phyloP scores from a whole-genome alignment of 352 stramenopile species.

The Sclerospora graminicola region DNA sequence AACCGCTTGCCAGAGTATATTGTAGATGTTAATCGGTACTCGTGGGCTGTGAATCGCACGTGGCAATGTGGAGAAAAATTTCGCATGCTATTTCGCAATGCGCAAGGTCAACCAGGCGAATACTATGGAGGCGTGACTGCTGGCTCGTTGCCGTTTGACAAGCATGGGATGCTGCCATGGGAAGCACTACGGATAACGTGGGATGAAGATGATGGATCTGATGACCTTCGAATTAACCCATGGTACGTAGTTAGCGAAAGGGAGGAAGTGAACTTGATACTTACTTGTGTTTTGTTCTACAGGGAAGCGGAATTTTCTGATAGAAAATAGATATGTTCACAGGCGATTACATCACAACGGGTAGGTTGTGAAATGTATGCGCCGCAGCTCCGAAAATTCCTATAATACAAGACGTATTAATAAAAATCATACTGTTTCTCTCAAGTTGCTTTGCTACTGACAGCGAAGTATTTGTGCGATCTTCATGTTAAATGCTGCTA shows the following conservation, averaged over 20 bases:
- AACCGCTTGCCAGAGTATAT: constrained; percentile 70
- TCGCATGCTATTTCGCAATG: constrained; percentile 68
- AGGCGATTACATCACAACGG: too few relatives aligned
- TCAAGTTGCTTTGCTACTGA: too few relatives aligned
- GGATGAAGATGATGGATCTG: constrained; percentile 77
- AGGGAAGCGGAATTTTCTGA: constrained; percentile 41
- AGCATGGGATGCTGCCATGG: constrained; percentile 63
- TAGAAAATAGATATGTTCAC: constrained; percentile 13
- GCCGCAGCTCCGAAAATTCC: too few relatives aligned
- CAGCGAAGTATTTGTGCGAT: too few relatives aligned
- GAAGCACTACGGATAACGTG: constrained; percentile 71
- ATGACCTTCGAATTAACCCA: constrained; percentile 76
- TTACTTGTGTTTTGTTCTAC: constrained; percentile 11
- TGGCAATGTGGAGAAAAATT: constrained; percentile 66
- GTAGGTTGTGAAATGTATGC: too few relatives aligned
- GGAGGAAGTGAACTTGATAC: background rate
- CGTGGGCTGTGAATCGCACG: constrained; percentile 35
- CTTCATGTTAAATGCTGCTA: too few relatives aligned
- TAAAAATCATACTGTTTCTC: too few relatives aligned
- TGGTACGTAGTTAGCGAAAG: constrained; percentile 39
- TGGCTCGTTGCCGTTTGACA: constrained; percentile 49
- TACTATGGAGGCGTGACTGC: constrained; percentile 63
- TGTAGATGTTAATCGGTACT: constrained; percentile 61
- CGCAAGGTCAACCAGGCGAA: constrained; percentile 51
- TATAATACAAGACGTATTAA: too few relatives aligned